Percentiles rank a stretch among this genome's conserved stretches.
Evolutionary conservation across 1,139 yeast species (phyloP).

Genomic region (Saccharomycopsis hybrid): DNA sequence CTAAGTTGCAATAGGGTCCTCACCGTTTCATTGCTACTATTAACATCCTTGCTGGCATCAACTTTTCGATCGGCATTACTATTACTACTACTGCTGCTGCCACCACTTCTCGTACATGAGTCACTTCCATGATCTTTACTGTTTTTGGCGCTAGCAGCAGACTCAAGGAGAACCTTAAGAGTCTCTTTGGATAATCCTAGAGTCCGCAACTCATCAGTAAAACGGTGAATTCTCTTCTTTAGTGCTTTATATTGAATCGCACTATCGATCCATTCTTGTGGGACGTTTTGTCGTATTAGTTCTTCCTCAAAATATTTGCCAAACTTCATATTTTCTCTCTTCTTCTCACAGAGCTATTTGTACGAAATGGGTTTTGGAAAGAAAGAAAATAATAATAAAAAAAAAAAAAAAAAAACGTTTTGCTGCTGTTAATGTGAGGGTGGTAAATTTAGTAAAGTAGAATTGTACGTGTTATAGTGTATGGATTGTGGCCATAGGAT

Average conservation of each 20-base stretch:
- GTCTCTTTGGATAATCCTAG: slow-evolving; percentile 47
- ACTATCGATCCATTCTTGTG: slow-evolving; percentile 60
- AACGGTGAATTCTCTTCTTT: slow-evolving; percentile 57
- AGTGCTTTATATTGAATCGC: slow-evolving; percentile 69
- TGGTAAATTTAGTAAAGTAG: too few relatives aligned
- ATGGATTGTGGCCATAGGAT: too few relatives aligned
- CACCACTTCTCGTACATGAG: too few relatives aligned
- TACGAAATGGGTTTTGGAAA: too few relatives aligned
- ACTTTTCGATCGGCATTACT: not conserved
- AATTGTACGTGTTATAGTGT: too few relatives aligned
- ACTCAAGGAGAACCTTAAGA: slow-evolving; percentile 36
- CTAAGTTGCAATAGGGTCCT: not conserved
- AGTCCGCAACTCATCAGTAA: slow-evolving; percentile 51
- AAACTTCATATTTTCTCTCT: slow-evolving; percentile 47
- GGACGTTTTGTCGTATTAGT: slow-evolving; percentile 53
- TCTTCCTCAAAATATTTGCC: slow-evolving; percentile 65
- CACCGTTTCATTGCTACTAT: not conserved
- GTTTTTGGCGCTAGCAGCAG: slow-evolving; percentile 25
- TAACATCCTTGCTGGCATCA: not conserved
- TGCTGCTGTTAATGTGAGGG: too few relatives aligned
- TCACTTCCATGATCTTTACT: not conserved
- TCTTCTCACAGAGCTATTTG: too few relatives aligned
- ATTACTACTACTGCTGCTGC: not conserved
- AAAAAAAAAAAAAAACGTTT: too few relatives aligned
- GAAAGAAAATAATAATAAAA: too few relatives aligned